Base-by-base conservation (phyloP, 1,139 yeast species). In the Meyerozyma carpophila region DNA sequence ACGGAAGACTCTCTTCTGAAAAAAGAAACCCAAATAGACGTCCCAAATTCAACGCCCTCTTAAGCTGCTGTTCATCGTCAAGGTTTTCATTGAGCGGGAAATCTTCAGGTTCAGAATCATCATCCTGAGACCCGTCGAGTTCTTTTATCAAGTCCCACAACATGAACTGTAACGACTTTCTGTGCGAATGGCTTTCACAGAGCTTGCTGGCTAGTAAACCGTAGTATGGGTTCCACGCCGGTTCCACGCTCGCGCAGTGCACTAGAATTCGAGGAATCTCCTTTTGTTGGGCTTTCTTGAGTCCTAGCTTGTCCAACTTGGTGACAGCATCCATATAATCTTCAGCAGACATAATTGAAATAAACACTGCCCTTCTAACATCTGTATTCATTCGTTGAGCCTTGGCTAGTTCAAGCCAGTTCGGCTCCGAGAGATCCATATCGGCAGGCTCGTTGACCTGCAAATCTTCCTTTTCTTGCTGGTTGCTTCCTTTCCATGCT, bases 321-420 rank as follows among this genome's bases (percentile, higher is more conserved):
- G 87, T 81, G 50, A 82, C 80, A 0, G 97, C 95, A 63, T 94
- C 98, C 54, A 88, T 72, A 53, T 80, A 94, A 62, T 94, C 98
- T 52, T 84, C 85, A 2, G 96, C 95, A 8, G 97, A 89, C 96
- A 93, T 90, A 11, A 94, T 81, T 26, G 96, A 88, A 29, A 94
- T 81, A 57, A 93, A 94, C 11, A 94, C 82, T 1, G 98, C 97
- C 48, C 96, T 77, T 66, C 98, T 81, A 37, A 93, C 79, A 59
- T 91, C 97, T 0, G 98, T 93, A 60, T 94, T 93, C 95, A 94
- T 91, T 50, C 98, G 71, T 58, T 90, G 96, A 38, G 81, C 70
- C 53, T 77, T 79, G 3, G 98, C 98, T 37, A 93, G 70, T 50
- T 84, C 91, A 62, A 84, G 66, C 97, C 97, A 90, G 56, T 91